Evolutionary conservation across 2,329 filamentous ascomycete genomes (phyloP).

Genomic region (Apiospora saccharicola): DNA sequence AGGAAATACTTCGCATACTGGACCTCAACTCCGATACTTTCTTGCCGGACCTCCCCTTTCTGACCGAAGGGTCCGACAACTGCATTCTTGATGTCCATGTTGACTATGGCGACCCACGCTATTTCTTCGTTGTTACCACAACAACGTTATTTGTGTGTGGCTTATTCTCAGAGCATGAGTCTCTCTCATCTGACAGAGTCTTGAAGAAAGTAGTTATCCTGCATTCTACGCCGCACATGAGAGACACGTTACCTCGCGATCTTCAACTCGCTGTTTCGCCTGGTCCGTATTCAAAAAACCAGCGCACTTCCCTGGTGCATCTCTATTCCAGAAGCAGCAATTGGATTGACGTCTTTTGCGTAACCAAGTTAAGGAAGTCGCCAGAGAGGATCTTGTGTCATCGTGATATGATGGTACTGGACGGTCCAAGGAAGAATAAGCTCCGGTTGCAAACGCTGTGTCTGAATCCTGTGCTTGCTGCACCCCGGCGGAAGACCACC

Average conservation of each 20-base stretch:
- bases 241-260: constrained; percentile 45
- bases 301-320: constrained; percentile 34
- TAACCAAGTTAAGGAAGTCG: constrained; percentile 33
- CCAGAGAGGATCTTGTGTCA: constrained; percentile 36
- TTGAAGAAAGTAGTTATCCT: constrained; percentile 42
- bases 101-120: constrained; percentile 38
- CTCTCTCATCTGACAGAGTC: constrained; percentile 31
- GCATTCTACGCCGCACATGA: constrained; percentile 54
- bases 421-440: background rate
- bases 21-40: constrained; percentile 37
- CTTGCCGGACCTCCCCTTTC: constrained; percentile 38
- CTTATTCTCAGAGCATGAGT: constrained; percentile 30
- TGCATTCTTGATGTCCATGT: constrained; percentile 39
- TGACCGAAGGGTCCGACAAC: constrained; percentile 33
- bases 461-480: constrained; percentile 36
- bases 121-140: constrained; percentile 41
- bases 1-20: constrained; percentile 39
- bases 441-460: constrained; percentile 32
- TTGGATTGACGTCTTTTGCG: constrained; percentile 39
- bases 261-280: constrained; percentile 50
- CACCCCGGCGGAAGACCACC: constrained; percentile 29
- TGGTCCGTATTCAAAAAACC: constrained; percentile 29
- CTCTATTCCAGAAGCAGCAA: constrained; percentile 37
- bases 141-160: constrained; percentile 39
- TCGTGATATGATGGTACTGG: constrained; percentile 32